Conservation (phyloP, 192 early-diverging fungal species). For the Backusella circina region DNA sequence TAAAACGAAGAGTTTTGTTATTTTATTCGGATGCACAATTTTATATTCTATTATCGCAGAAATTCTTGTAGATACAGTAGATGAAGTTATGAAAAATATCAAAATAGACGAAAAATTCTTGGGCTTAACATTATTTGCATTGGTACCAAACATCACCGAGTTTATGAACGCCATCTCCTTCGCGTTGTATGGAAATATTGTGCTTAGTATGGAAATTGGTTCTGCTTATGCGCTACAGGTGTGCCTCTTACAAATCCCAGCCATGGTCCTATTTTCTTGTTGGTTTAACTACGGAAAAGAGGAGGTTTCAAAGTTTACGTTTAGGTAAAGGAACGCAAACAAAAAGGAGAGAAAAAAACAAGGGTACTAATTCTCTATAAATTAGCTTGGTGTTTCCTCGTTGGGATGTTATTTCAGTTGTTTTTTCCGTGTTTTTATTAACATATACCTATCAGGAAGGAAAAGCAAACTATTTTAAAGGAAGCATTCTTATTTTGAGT, state of each 20-base stretch:
- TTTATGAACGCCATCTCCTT: slow-evolving; percentile 95
- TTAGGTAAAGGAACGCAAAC: slow-evolving; percentile 18
- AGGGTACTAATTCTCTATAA: not conserved
- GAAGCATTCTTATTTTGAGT: slow-evolving; percentile 80
- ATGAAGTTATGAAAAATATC: slow-evolving; percentile 66
- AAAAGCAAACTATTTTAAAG: slow-evolving; percentile 97
- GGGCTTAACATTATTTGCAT: slow-evolving; percentile 89
- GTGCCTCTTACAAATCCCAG: slow-evolving; percentile 94
- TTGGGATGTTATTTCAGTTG: slow-evolving; percentile 38
- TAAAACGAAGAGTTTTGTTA: slow-evolving; percentile 68
- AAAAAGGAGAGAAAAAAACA: not conserved
- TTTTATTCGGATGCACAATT: slow-evolving; percentile 80
- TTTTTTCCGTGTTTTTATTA: slow-evolving; percentile 63
- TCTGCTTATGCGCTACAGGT: slow-evolving; percentile 96
- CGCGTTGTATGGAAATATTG: slow-evolving; percentile 87
- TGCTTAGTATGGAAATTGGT: slow-evolving; percentile 81
- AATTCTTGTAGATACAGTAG: slow-evolving; percentile 85
- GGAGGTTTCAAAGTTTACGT: slow-evolving; percentile 28
- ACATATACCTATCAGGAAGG: slow-evolving; percentile 95
- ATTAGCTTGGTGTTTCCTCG: slow-evolving; percentile 36
- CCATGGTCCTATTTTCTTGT: slow-evolving; percentile 80
- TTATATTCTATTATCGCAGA: slow-evolving; percentile 89
- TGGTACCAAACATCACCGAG: slow-evolving; percentile 96
- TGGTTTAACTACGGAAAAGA: slow-evolving; percentile 45
- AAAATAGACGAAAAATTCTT: slow-evolving; percentile 83